Base-by-base conservation (phyloP, 768 basidiomycete genomes). In the Termitomyces titanicus region DNA sequence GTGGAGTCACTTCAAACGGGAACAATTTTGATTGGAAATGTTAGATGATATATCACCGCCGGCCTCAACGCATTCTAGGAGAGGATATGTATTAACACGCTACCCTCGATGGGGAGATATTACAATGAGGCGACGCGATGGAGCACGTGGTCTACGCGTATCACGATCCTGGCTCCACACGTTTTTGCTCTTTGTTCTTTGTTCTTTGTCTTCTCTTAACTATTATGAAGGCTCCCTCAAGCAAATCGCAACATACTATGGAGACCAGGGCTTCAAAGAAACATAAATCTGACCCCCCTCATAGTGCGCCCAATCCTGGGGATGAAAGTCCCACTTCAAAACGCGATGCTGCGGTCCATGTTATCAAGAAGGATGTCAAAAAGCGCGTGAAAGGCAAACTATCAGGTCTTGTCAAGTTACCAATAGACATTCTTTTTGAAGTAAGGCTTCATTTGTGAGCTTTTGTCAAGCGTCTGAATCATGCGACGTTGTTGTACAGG, bases 381-480 rank as follows among this genome's bases (percentile, higher is more conserved):
- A 20, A 15, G 45, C 51, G 34, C 39, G 63, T 56, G 34, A 64
- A 53, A 50, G 71, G 68, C 12, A 74, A 63, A 42, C 63, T 74
- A 13, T 68, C 70, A 1, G 64, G 48, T 20, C 64, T 74, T 22
- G 61, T 66, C 3, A 58, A 67, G 43, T 66, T 78, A 63, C 74
- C 76, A 1, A 61, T 76, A 29, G 77, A 79, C 55, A 60, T 78
- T 22, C n/a, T 63, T n/a, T 74, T 74, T 47, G 76, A 79, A 69
- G 76, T 69, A 15, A 45, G 60, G 46, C 22, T 22, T 31, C 3
- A 11, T 35, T 25, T n/a, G n/a, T n/a, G n/a, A n/a, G n/a, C n/a
- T n/a, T n/a, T n/a, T n/a, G n/a, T n/a, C n/a, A n/a, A n/a, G n/a
- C n/a, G 1, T 38, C 11, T 10, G 7, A n/a, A 18, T 13, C 5